Evolutionary conservation across 2,329 filamentous ascomycete species (phyloP), one percentile per base, ranked within the genome.

Genomic region (Cladosporium sp.): DNA sequence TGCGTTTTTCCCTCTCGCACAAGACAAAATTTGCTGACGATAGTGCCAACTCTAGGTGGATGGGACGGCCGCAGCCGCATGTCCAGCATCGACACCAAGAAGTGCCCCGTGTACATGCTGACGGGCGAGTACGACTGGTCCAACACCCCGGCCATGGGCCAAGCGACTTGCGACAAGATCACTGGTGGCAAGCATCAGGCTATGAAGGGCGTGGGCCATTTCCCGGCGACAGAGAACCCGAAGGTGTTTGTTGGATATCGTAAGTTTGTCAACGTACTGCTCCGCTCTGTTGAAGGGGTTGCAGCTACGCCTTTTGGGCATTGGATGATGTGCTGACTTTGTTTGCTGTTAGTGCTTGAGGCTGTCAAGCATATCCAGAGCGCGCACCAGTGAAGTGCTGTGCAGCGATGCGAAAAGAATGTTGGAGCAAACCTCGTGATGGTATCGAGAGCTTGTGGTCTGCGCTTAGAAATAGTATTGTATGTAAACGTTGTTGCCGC

Each of bases 71-170:
- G 82, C 28, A 72, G 76, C 14, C 78, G 81, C 63, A 76, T 83
- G 39, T 71, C 74, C 0, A 72, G 72, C 8, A 84, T 84, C 70
- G 78, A 84, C 67, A 81, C 79, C 3, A 79, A 81, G 67, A 78
- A 76, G 65, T 84, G 82, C 64, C 82, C 82, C 2, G 80, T 84
- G 1, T 84, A 79, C 72, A 83, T 84, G 79, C 74, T 84, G 34
- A 84, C 81, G 0, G 82, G 82, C 59, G 79, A 85, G 75, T 76
- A 85, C 68, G 80, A 82, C 67, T 81, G 79, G 79, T 77, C 73
- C n/a, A 82, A 80, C 65, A 82, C 81, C 1, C 80, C 80, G 2
- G 78, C 76, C 23, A 81, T 82, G 80, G 74, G 75, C 21, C 78
- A 82, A 65, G 77, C 77, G 48, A 82, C 80, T 1, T 80, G 80